phyloP scores from a whole-genome alignment of 352 stramenopile species.

The Peronospora farinosa region DNA sequence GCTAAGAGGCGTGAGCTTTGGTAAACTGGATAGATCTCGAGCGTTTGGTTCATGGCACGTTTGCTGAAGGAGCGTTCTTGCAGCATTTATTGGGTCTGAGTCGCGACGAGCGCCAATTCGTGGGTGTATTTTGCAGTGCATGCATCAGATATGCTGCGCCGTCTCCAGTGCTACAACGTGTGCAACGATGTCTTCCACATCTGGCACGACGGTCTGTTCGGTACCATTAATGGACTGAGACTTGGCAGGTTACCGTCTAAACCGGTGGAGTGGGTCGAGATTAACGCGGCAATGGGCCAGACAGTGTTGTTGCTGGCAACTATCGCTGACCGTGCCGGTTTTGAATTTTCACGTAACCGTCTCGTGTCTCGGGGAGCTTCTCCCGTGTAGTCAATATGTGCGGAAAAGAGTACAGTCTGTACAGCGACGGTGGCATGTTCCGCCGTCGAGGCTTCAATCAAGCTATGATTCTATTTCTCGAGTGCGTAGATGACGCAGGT shows the following conservation, averaged over 20 bases:
- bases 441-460: slow-evolving; percentile 87
- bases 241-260: slow-evolving; percentile 75
- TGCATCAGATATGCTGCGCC: slow-evolving; percentile 72
- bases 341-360: slow-evolving; percentile 79
- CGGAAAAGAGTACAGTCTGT: slow-evolving; percentile 76
- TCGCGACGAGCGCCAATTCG: slow-evolving; percentile 67
- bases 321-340: slow-evolving; percentile 69
- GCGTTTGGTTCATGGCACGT: slow-evolving; percentile 62
- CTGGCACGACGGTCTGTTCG: slow-evolving; percentile 86
- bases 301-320: slow-evolving; percentile 78
- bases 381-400: slow-evolving; percentile 83
- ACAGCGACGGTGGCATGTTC: slow-evolving; percentile 83
- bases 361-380: slow-evolving; percentile 77
- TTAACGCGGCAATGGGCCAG: slow-evolving; percentile 85
- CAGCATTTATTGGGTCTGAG: slow-evolving; percentile 69
- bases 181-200: slow-evolving; percentile 90
- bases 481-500: slow-evolving; percentile 84
- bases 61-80: slow-evolving; percentile 65
- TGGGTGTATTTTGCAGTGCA: slow-evolving; percentile 72
- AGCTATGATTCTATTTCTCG: slow-evolving; percentile 86
- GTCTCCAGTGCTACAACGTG: slow-evolving; percentile 81
- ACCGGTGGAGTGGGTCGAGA: slow-evolving; percentile 86
- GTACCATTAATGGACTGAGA: slow-evolving; percentile 85
- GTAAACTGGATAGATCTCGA: slow-evolving; percentile 69
- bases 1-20: slow-evolving; percentile 63